These are phyloP conservation scores for Hymenoscyphus fructigenus DNA, from an alignment of 2,329 filamentous ascomycete genomes.

Conservation along the genomic window DNA sequence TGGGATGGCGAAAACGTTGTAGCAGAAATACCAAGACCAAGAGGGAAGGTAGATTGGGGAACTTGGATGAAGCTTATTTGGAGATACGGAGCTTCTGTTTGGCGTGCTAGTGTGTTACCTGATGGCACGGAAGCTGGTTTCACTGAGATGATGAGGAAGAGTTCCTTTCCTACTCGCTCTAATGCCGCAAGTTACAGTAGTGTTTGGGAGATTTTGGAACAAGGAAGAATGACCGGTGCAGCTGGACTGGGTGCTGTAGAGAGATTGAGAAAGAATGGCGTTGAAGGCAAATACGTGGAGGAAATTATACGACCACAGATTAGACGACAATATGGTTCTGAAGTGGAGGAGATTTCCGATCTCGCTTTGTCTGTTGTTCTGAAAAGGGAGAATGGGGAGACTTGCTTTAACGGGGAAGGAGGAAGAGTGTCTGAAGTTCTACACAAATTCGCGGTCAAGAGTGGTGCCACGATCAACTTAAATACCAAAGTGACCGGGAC, in stretches of 20 bases:
- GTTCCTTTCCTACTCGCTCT: neutral
- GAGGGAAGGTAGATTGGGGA: conserved; percentile 7
- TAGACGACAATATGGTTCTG: conserved; percentile 17
- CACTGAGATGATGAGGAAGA: neutral
- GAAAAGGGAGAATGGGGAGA: conserved; percentile 13
- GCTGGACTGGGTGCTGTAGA: conserved; percentile 5
- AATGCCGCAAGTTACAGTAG: neutral
- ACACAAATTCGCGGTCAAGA: conserved; percentile 12
- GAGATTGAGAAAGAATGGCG: conserved; percentile 10
- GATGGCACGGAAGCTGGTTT: conserved; percentile 27
- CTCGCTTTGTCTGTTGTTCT: conserved; percentile 15
- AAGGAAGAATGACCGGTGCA: neutral
- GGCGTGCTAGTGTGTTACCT: conserved; percentile 7
- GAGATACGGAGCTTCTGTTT: conserved; percentile 14
- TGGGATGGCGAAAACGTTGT: conserved; percentile 10
- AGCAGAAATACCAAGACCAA: conserved; percentile 12
- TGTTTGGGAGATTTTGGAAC: conserved; percentile 3
- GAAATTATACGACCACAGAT: conserved; percentile 20
- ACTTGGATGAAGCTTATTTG: conserved; percentile 12
- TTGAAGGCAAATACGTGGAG: conserved; percentile 14
- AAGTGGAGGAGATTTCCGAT: conserved; percentile 17
- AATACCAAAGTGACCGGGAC: conserved; percentile 15
- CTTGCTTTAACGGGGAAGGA: neutral
- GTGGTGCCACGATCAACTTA: conserved; percentile 13
- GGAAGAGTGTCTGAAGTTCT: conserved; percentile 12